Evolutionary conservation across 2,329 filamentous ascomycete genomes (phyloP).

Genomic region (Neurospora sp.): DNA sequence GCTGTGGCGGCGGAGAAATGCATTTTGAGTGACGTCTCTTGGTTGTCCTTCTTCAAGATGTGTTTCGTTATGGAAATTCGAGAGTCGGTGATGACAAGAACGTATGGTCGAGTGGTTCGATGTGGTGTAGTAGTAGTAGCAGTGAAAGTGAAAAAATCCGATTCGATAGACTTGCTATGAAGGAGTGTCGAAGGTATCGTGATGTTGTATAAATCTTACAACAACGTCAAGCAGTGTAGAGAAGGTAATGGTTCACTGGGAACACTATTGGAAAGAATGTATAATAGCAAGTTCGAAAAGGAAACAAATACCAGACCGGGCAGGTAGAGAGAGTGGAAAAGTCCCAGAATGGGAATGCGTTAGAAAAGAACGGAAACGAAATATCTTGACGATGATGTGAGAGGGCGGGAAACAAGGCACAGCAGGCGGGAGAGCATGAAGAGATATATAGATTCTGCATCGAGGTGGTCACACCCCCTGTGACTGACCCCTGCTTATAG

Average conservation of each 20-base stretch:
- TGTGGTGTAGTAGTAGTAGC: background rate
- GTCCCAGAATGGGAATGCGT: background rate
- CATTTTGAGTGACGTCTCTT: background rate
- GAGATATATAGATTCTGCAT: background rate
- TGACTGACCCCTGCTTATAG: background rate
- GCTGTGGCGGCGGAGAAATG: constrained; percentile 4
- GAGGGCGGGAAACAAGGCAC: background rate
- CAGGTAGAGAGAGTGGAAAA: background rate
- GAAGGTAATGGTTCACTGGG: background rate
- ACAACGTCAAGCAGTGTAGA: background rate
- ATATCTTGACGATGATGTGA: background rate
- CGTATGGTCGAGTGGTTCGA: background rate
- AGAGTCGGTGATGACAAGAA: background rate
- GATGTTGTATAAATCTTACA: background rate
- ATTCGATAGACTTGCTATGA: background rate
- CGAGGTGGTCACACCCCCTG: background rate
- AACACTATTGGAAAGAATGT: background rate
- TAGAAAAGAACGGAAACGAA: background rate
- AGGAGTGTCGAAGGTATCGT: background rate
- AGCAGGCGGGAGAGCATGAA: background rate
- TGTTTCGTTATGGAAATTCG: background rate
- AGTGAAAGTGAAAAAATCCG: background rate
- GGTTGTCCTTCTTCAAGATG: background rate
- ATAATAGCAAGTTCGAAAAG: background rate
- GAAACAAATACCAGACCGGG: background rate